Conservation (phyloP, 1,284 basidiomycete species). For the Uromyces viciae-fabae region DNA sequence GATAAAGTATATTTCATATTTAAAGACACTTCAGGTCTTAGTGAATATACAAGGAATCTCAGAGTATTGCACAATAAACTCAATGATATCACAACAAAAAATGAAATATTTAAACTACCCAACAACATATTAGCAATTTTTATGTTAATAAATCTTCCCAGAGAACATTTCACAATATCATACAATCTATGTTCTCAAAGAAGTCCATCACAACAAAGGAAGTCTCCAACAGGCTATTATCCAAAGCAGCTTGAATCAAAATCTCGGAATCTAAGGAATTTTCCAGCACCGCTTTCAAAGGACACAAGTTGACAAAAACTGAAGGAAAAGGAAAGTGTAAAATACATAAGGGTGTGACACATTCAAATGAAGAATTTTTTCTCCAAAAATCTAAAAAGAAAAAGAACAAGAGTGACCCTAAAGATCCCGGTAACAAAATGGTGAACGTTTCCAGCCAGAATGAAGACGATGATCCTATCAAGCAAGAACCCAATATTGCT, state of each 20-base stretch:
- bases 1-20: neutral
- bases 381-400: no score
- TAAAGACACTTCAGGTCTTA: neutral
- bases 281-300: neutral
- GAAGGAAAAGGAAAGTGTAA: neutral
- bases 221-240: neutral
- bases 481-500: neutral
- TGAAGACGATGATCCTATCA: no score
- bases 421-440: no score
- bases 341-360: neutral
- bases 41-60: neutral
- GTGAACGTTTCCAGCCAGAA: neutral
- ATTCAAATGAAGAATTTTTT: neutral
- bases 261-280: neutral
- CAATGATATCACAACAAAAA: neutral
- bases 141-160: neutral
- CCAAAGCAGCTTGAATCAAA: neutral
- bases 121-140: neutral
- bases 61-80: neutral
- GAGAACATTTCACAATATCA: neutral
- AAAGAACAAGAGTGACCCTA: no score
- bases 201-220: neutral
- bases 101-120: neutral
- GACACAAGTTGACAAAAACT: neutral
- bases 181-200: neutral